phyloP scores from a whole-genome alignment of 164 flowering plant genomes.

The Pachysandra terminalis region DNA sequence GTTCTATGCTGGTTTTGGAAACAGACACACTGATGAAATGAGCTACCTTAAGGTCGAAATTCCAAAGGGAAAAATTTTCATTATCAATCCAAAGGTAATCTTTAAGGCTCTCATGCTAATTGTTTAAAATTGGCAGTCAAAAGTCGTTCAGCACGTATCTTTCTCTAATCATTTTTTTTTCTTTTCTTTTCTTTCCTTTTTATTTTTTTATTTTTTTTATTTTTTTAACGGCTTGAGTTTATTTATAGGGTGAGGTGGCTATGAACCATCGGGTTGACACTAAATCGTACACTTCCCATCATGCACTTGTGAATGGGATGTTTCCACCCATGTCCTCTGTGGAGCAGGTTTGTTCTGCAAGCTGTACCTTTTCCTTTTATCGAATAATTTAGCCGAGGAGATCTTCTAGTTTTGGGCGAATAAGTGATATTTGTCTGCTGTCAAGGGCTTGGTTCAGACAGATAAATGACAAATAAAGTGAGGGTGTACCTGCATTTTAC shows the following conservation, averaged over 20 bases:
- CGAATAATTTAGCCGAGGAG: not conserved
- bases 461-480: not conserved
- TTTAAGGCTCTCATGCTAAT: not conserved
- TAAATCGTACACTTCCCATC: conserved; percentile 77
- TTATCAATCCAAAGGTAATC: conserved; percentile 88
- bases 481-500: not conserved
- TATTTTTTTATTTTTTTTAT: too few relatives aligned
- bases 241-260: conserved; percentile 77
- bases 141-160: not conserved
- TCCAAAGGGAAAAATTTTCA: conserved; percentile 95
- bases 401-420: not conserved
- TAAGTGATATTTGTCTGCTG: not conserved
- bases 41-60: too few relatives aligned
- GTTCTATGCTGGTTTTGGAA: too few relatives aligned
- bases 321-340: conserved; percentile 61
- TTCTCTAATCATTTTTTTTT: conserved; percentile 11
- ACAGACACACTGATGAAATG: too few relatives aligned
- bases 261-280: conserved; percentile 71
- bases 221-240: too few relatives aligned
- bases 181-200: too few relatives aligned
- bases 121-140: not conserved
- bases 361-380: not conserved
- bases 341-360: conserved; percentile 59
- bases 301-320: conserved; percentile 80
- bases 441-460: not conserved